Conservation (phyloP, 2,329 filamentous ascomycete species). For the Alternaria sp. region DNA sequence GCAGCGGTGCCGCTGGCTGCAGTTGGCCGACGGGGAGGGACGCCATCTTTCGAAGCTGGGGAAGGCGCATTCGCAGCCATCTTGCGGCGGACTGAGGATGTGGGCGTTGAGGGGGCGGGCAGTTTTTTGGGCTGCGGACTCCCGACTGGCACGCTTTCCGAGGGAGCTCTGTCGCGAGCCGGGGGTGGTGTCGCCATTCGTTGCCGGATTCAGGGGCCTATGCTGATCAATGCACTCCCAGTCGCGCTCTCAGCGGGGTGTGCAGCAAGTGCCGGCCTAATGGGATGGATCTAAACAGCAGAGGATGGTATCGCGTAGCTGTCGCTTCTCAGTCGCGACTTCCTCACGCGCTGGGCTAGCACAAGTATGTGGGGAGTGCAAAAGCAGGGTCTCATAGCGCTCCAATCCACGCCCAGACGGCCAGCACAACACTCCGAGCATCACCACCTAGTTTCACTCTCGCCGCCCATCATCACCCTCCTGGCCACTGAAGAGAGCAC, state of each 20-base stretch:
- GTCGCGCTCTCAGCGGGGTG: not conserved
- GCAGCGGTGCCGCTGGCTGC: constrained; percentile 19
- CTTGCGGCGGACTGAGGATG: constrained; percentile 38
- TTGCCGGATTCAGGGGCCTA: constrained; percentile 2
- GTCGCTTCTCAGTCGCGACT: constrained; percentile 1
- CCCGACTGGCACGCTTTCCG: constrained; percentile 9
- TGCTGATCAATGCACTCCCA: constrained; percentile 6
- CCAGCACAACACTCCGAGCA: constrained; percentile 2
- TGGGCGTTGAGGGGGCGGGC: constrained; percentile 34
- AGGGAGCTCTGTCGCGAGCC: constrained; percentile 9
- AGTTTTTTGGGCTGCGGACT: constrained; percentile 22
- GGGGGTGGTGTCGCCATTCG: constrained; percentile 17
- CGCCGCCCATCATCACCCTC: not conserved
- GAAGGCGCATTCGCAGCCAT: constrained; percentile 42
- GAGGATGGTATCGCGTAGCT: not conserved
- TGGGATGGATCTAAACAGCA: not conserved
- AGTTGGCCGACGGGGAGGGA: constrained; percentile 38
- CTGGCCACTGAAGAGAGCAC: constrained; percentile 11
- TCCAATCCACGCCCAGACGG: not conserved
- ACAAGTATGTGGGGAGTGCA: not conserved
- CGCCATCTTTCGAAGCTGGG: constrained; percentile 34
- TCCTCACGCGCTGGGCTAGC: not conserved
- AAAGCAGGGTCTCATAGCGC: constrained; percentile 4
- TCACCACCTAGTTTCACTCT: not conserved
- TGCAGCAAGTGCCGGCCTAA: not conserved